Evolutionary conservation across 1,284 basidiomycete species (phyloP).

Genomic region (Meira miltonrushii): DNA sequence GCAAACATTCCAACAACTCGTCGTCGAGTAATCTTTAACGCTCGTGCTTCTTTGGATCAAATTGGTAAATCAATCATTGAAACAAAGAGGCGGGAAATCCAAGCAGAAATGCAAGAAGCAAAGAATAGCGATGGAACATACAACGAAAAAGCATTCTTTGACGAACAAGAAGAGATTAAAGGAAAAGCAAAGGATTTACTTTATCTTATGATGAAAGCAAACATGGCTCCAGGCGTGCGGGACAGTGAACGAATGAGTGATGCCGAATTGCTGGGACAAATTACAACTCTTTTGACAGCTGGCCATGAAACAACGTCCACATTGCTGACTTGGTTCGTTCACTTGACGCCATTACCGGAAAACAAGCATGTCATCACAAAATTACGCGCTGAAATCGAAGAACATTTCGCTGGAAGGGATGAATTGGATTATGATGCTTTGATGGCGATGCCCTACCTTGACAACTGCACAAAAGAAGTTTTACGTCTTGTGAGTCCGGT

Average conservation of each 20-base stretch:
- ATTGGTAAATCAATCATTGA: slow-evolving; percentile 31
- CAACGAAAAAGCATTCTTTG: slow-evolving; percentile 27
- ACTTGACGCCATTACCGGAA: slow-evolving; percentile 20
- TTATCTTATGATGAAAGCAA: slow-evolving; percentile 44
- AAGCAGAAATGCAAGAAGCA: slow-evolving; percentile 22
- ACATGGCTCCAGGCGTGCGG: slow-evolving; percentile 39
- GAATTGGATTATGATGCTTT: slow-evolving; percentile 35
- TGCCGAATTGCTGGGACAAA: slow-evolving; percentile 38
- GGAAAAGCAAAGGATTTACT: slow-evolving; percentile 37
- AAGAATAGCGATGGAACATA: too few species aligned
- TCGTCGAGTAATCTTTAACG: slow-evolving; percentile 18
- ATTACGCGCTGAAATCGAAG: slow-evolving; percentile 40
- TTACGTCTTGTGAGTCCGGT: slow-evolving; percentile 33
- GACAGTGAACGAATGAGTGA: slow-evolving; percentile 31
- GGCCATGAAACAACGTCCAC: slow-evolving; percentile 46
- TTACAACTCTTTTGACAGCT: slow-evolving; percentile 24
- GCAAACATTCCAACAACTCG: slow-evolving; percentile 34
- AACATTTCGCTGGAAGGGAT: slow-evolving; percentile 21
- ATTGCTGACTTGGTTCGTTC: slow-evolving; percentile 42
- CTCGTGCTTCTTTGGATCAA: slow-evolving; percentile 24
- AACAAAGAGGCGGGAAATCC: slow-evolving; percentile 30
- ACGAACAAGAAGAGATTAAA: slow-evolving; percentile 13
- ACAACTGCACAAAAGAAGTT: slow-evolving; percentile 38
- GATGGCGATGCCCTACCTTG: slow-evolving; percentile 35
- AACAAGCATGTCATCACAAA: slow-evolving; percentile 24